These are phyloP conservation scores for Hypericum androsaemum DNA, from an alignment of 345 rosid genomes.

Conservation along the genomic window DNA sequence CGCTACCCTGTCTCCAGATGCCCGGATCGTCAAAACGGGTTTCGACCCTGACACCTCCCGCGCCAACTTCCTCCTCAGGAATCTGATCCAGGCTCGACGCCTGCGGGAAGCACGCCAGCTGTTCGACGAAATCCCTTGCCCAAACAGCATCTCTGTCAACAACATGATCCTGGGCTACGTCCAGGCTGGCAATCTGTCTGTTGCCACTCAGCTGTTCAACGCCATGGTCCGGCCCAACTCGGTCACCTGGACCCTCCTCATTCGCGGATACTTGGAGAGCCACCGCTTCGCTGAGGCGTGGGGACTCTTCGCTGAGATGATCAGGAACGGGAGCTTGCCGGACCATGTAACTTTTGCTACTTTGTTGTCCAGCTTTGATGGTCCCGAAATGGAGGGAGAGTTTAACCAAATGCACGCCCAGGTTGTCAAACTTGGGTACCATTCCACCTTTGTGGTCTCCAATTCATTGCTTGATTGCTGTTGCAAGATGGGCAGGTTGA, in stretches of 20 bases:
- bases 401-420: conserved; percentile 51
- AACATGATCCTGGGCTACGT: conserved; percentile 59
- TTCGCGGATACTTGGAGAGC: conserved; percentile 49
- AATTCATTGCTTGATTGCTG: conserved; percentile 72
- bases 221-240: conserved; percentile 40
- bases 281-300: conserved; percentile 43
- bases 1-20: conserved; percentile 19
- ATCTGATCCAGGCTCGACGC: conserved; percentile 28
- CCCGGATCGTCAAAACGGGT: conserved; percentile 69
- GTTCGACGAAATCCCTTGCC: conserved; percentile 69
- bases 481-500: conserved; percentile 41
- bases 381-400: conserved; percentile 15
- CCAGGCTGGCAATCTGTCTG: conserved; percentile 36
- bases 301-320: conserved; percentile 48
- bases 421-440: conserved; percentile 44
- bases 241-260: conserved; percentile 80
- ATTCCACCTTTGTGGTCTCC: conserved; percentile 33
- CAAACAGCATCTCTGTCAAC: conserved; percentile 56
- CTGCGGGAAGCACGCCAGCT: conserved; percentile 46
- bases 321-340: conserved; percentile 29
- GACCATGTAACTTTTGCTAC: conserved; percentile 69
- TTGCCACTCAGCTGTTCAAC: conserved; percentile 50
- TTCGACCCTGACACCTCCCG: conserved; percentile 56
- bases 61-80: conserved; percentile 40
- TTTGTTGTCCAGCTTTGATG: conserved; percentile 52